Evolutionary conservation across 805 yeast genomes (phyloP).

Genomic region (Ogataea zsoltii): DNA sequence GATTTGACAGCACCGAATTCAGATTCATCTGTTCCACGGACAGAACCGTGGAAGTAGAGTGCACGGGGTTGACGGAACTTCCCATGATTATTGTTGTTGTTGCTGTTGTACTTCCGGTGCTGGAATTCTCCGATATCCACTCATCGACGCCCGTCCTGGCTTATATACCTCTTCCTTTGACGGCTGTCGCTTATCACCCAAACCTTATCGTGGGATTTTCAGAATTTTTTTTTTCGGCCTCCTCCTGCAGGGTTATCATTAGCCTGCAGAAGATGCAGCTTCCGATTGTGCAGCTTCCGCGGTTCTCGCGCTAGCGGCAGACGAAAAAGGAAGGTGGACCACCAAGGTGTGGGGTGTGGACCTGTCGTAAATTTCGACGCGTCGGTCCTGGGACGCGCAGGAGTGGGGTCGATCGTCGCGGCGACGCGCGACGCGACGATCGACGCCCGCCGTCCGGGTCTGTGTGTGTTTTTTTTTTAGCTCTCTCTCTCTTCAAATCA

Average conservation of each 20-base stretch:
- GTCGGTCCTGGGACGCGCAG: too few species aligned
- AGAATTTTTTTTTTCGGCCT: not conserved
- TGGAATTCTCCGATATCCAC: too few species aligned
- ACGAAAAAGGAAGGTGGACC: not conserved
- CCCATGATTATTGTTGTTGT: not conserved
- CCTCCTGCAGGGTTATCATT: not conserved
- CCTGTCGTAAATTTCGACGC: not conserved
- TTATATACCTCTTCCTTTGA: too few species aligned
- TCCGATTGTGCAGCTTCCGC: too few species aligned
- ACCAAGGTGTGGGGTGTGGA: not conserved
- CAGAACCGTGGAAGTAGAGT: slow-evolving; percentile 30
- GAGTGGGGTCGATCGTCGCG: too few species aligned
- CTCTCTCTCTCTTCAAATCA: slow-evolving; percentile 1
- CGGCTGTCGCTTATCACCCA: too few species aligned
- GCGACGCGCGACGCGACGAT: not conserved
- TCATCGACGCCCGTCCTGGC: too few species aligned
- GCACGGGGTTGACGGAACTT: slow-evolving; percentile 16
- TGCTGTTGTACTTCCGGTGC: not conserved
- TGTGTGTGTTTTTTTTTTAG: too few species aligned
- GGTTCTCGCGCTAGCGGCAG: too few species aligned
- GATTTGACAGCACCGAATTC: slow-evolving; percentile 28
- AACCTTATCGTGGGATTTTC: not conserved
- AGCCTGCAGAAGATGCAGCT: too few species aligned
- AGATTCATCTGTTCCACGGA: slow-evolving; percentile 31
- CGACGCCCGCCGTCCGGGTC: not conserved